These are phyloP conservation scores for Colletotrichum tropicicola DNA, from an alignment of 2,329 filamentous ascomycete genomes.

Conservation along the genomic window DNA sequence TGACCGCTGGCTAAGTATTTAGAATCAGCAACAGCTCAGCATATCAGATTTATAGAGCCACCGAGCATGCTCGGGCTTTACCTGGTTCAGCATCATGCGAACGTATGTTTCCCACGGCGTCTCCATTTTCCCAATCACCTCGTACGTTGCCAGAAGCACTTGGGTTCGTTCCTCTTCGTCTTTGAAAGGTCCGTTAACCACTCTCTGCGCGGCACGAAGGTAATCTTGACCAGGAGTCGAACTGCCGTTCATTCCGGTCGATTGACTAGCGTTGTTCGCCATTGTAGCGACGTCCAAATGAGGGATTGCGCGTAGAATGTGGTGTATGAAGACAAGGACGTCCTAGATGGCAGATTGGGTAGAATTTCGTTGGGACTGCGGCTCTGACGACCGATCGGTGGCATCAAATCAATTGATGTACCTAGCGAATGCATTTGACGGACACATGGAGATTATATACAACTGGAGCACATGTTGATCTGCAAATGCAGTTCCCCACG, in stretches of 20 bases:
- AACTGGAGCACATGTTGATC: too few species aligned
- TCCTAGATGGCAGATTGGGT: too few species aligned
- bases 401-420: too few species aligned
- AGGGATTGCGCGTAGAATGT: too few species aligned
- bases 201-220: background rate
- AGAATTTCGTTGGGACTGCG: too few species aligned
- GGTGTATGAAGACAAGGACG: too few species aligned
- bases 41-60: too few species aligned
- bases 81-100: background rate
- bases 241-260: background rate
- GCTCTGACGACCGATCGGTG: too few species aligned
- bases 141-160: background rate
- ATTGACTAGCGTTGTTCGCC: background rate
- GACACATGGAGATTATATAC: too few species aligned
- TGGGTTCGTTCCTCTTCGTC: background rate
- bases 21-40: background rate
- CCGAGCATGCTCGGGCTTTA: background rate
- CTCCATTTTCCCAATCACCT: background rate
- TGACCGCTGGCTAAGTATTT: background rate
- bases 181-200: background rate
- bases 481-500: too few species aligned
- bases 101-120: constrained; percentile 10
- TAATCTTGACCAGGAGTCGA: background rate
- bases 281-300: background rate
- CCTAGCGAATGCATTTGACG: too few species aligned